Conservation (phyloP, 805 yeast genomes). For the Candida tammaniensis region DNA sequence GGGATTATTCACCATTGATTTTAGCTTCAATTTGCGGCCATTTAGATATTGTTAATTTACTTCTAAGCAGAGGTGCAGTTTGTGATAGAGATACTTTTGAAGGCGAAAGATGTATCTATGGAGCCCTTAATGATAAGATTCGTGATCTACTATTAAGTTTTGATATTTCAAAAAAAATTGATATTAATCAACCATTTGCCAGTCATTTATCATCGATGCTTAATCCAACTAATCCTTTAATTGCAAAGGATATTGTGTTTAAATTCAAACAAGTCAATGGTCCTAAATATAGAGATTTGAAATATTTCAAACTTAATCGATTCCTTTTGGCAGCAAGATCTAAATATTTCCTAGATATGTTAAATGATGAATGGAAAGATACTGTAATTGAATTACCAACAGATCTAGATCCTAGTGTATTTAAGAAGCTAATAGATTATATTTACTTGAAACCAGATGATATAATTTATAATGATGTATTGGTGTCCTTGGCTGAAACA, state of each 20-base stretch:
- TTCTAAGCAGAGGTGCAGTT: conserved; percentile 64
- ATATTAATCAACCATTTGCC: conserved; percentile 68
- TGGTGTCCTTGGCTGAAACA: conserved; percentile 15
- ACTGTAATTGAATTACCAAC: conserved; percentile 11
- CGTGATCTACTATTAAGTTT: conserved; percentile 54
- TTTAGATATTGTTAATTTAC: conserved; percentile 54
- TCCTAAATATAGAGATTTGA: conserved; percentile 10
- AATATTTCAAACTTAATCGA: conserved; percentile 22
- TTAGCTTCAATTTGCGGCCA: conserved; percentile 78
- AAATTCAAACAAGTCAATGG: conserved; percentile 19
- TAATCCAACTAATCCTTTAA: conserved; percentile 19
- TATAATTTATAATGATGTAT: conserved; percentile 19
- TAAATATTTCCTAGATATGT: conserved; percentile 19
- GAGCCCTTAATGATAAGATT: conserved; percentile 69
- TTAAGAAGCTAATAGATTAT: conserved; percentile 27
- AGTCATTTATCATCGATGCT: conserved; percentile 58
- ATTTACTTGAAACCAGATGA: conserved; percentile 30
- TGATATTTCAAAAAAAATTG: conserved; percentile 69
- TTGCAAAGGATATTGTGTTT: conserved; percentile 32
- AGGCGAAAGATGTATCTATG: conserved; percentile 74
- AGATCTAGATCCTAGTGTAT: conserved; percentile 19
- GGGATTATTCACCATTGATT: conserved; percentile 74
- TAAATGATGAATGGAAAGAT: conserved; percentile 14
- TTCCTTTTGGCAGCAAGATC: conserved; percentile 37
- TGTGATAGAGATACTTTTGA: conserved; percentile 82